phyloP scores from a whole-genome alignment of 768 basidiomycete genomes.

The Macrolepiota dolichaula region DNA sequence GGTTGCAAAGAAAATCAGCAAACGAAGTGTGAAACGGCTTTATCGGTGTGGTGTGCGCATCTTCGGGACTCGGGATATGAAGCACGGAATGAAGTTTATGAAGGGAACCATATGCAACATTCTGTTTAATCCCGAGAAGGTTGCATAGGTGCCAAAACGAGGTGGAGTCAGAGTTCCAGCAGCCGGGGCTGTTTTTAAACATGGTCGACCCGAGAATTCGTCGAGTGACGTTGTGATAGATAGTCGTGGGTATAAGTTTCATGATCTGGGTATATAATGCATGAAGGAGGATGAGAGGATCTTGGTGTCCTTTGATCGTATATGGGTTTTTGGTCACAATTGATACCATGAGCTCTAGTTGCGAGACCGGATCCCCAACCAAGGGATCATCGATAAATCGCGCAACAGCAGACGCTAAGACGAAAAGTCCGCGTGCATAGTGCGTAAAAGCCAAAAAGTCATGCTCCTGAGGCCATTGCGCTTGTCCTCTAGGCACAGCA shows the following conservation, averaged over 20 bases:
- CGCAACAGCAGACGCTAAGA: neutral
- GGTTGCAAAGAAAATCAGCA: neutral
- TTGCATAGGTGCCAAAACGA: neutral
- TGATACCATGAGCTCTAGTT: neutral
- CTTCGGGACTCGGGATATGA: neutral
- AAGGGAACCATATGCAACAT: conserved; percentile 1
- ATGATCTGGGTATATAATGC: neutral
- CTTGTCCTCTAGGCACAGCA: neutral
- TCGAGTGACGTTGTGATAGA: neutral
- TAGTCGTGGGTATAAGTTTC: neutral
- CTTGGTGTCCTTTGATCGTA: neutral
- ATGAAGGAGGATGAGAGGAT: neutral
- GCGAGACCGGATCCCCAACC: neutral
- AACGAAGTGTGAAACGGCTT: neutral
- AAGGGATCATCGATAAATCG: neutral
- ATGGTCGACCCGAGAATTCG: neutral
- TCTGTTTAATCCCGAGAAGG: neutral
- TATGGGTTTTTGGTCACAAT: neutral
- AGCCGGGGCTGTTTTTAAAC: neutral
- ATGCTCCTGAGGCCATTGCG: neutral
- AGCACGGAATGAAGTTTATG: conserved; percentile 4
- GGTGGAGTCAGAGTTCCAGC: neutral
- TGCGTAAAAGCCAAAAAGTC: neutral
- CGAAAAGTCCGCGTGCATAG: neutral
- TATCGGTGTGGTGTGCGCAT: neutral